phyloP scores from a whole-genome alignment of 2,329 filamentous ascomycete species.

The Penicillium decumbens region DNA sequence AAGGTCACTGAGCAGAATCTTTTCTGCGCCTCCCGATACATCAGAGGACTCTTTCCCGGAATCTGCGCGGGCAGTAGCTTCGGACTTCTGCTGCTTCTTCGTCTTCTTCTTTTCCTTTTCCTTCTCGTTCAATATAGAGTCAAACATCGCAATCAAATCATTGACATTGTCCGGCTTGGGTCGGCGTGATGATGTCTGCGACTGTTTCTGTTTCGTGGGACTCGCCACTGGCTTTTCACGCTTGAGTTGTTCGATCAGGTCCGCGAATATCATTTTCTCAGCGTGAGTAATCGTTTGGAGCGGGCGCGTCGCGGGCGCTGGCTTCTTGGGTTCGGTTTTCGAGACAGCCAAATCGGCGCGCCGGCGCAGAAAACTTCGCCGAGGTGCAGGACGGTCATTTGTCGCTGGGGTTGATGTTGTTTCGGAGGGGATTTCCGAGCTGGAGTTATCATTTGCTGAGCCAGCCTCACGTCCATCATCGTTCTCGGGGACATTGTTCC shows the following conservation, averaged over 20 bases:
- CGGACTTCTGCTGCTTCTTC: neutral
- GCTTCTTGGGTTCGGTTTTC: neutral
- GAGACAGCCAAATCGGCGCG: conserved; percentile 14
- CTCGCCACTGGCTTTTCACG: conserved; percentile 1
- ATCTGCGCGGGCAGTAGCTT: neutral
- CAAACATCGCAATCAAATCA: neutral
- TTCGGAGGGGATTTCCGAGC: conserved; percentile 2
- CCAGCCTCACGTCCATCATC: neutral
- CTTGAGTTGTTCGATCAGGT: conserved; percentile 18
- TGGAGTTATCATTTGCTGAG: neutral
- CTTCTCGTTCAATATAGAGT: neutral
- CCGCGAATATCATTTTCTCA: conserved; percentile 21
- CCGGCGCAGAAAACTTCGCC: conserved; percentile 24
- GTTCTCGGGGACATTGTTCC: conserved; percentile 3
- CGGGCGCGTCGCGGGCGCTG: neutral
- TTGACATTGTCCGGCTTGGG: neutral
- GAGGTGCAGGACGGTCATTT: conserved; percentile 5
- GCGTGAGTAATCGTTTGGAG: conserved; percentile 18
- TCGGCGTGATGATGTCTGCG: neutral
- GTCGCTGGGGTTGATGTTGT: neutral
- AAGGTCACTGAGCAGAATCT: conserved; percentile 14
- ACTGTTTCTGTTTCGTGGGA: neutral
- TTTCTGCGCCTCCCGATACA: conserved; percentile 1
- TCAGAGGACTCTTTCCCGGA: neutral
- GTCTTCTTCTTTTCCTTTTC: neutral